A percentile compares a stretch with the other conserved stretches of the same genome.
phyloP scores from a whole-genome alignment of 2,329 filamentous ascomycete species.

The Ascochyta koolunga region DNA sequence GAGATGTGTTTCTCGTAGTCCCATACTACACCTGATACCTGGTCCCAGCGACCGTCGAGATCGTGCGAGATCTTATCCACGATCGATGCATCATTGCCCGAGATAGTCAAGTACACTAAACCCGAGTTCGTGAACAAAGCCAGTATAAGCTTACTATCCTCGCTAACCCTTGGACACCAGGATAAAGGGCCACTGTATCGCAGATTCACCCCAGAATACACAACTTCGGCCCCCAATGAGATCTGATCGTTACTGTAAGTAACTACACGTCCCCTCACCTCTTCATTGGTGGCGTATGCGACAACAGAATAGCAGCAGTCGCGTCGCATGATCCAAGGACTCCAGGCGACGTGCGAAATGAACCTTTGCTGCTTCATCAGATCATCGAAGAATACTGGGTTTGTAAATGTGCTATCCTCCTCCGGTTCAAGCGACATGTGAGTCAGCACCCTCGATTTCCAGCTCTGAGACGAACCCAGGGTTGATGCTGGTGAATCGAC shows the following conservation, averaged over 20 bases:
- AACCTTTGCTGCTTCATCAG: slow-evolving; percentile 40
- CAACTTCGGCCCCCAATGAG: slow-evolving; percentile 28
- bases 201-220: slow-evolving; percentile 30
- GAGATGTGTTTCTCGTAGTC: slow-evolving; percentile 26
- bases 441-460: slow-evolving; percentile 37
- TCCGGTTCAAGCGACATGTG: slow-evolving; percentile 29
- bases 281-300: slow-evolving; percentile 45
- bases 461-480: slow-evolving; percentile 27
- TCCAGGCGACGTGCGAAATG: slow-evolving; percentile 48
- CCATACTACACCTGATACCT: slow-evolving; percentile 45
- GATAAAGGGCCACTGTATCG: slow-evolving; percentile 37
- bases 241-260: slow-evolving; percentile 23
- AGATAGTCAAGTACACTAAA: slow-evolving; percentile 36
- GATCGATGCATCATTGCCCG: slow-evolving; percentile 29
- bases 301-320: slow-evolving; percentile 38
- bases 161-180: slow-evolving; percentile 31
- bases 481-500: slow-evolving; percentile 48
- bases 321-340: slow-evolving; percentile 42
- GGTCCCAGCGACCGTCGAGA: slow-evolving; percentile 52
- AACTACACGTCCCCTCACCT: slow-evolving; percentile 35
- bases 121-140: slow-evolving; percentile 40
- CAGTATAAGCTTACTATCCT: slow-evolving; percentile 28
- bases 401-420: slow-evolving; percentile 15
- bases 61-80: slow-evolving; percentile 33
- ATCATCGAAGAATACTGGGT: slow-evolving; percentile 38